A percentile compares a stretch with the other conserved stretches of the same genome.
Conservation (phyloP, 176 grass and related monocot genomes). For the Paspalum vaginatum region DNA sequence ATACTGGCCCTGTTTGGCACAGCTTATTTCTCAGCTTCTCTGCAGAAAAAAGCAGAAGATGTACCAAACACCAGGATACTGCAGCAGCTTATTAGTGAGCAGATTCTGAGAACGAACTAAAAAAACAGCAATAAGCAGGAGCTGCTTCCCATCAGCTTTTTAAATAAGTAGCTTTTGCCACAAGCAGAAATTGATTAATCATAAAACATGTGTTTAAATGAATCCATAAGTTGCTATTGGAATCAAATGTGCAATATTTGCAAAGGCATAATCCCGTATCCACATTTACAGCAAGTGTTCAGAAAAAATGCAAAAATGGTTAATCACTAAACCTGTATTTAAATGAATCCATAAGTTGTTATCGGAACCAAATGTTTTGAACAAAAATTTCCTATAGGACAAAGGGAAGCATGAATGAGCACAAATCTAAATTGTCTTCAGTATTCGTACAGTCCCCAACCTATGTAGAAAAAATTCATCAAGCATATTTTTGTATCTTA, state of each 20-base stretch:
- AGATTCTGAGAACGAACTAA: too few species aligned
- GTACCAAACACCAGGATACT: too few species aligned
- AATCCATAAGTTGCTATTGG: too few species aligned
- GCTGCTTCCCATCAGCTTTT: too few species aligned
- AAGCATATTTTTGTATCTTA: neutral
- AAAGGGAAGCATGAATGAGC: neutral
- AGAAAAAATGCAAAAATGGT: neutral
- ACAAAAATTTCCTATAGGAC: neutral
- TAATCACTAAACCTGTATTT: neutral
- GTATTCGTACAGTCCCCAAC: neutral
- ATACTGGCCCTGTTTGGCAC: neutral
- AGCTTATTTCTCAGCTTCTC: too few species aligned
- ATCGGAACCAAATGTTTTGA: neutral
- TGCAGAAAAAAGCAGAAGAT: too few species aligned
- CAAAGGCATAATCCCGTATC: neutral
- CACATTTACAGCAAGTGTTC: neutral
- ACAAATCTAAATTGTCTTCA: neutral
- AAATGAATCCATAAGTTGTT: neutral
- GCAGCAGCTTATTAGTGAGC: too few species aligned
- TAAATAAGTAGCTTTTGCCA: too few species aligned
- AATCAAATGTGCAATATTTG: neutral
- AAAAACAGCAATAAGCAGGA: too few species aligned
- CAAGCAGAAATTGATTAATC: too few species aligned
- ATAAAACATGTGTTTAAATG: too few species aligned
- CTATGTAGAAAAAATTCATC: neutral